Evolutionary conservation across 768 basidiomycete genomes (phyloP), one percentile per base, ranked within the genome.

Genomic region (Cubamyces lactineus): DNA sequence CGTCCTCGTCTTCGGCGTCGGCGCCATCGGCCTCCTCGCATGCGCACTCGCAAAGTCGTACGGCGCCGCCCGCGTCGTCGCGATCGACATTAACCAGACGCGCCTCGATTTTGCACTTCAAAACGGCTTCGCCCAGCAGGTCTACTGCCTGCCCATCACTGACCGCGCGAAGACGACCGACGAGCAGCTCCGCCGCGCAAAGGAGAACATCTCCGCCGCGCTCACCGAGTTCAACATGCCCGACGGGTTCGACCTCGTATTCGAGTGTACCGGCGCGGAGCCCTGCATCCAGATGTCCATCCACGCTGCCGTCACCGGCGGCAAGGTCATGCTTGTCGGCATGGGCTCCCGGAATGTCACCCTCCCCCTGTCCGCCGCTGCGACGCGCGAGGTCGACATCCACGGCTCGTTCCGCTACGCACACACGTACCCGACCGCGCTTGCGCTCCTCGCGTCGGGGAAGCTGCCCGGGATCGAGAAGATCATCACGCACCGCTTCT

Each of bases 201-300:
- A 84, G 73, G 85, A 86, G 61, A 82, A 75, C 65, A 79, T 84
- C 8, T 73, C 77, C 43, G 70, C 73, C 8, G 82, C 84, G 6
- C 78, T 93, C 59, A 70, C 77, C 51, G 73, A 79, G 55, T 91
- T 92, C 70, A 78, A 75, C 62, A 76, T 81, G 62, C 79, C 79
- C 23, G 87, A 92, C 26, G 96, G 96, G 30, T 96, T 94, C 76
- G 94, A 97, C 73, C 80, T 92, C 70, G 89, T 98, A 51, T 92
- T 96, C 70, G 96, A 98, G 75, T 98, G 96, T 76, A 95, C 94
- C 13, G 96, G 96, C 64, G 94, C 93, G 2, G 94, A 96, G 74
- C 81, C 86, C 39, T 93, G 91, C 71, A 93, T 96, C 71, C 94
- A 96, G 72, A 88, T 92, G 86, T 88, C 91, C 53, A 82, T 96